phyloP scores from a whole-genome alignment of 1,284 basidiomycete species.

The Pascua guehoae region DNA sequence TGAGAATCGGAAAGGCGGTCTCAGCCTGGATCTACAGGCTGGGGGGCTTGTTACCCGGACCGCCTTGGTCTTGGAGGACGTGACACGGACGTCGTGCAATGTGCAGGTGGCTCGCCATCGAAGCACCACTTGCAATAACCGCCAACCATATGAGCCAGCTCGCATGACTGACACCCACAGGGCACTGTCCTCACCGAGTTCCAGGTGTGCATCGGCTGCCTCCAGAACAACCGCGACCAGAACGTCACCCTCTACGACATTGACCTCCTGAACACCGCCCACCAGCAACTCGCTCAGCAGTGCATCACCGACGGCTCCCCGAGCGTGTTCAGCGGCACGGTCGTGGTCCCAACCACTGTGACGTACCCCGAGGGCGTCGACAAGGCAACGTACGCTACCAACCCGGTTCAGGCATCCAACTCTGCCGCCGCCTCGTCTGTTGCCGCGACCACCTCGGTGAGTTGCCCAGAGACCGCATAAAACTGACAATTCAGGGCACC shows the following conservation, averaged over 20 bases:
- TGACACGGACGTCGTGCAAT: neutral
- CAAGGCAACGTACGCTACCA: slow-evolving; percentile 3
- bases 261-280: slow-evolving; percentile 15
- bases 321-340: slow-evolving; percentile 3
- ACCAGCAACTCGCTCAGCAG: slow-evolving; percentile 14
- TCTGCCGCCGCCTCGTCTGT: neutral
- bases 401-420: neutral
- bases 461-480: no score
- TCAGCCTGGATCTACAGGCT: no score
- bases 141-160: neutral
- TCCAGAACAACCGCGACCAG: slow-evolving; percentile 1
- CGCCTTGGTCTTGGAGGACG: no score
- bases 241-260: slow-evolving; percentile 3
- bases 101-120: neutral
- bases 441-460: no score
- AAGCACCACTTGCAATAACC: neutral
- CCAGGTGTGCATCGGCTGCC: slow-evolving; percentile 9
- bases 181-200: slow-evolving; percentile 9
- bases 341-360: slow-evolving; percentile 5
- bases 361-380: slow-evolving; percentile 8
- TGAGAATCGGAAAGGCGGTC: slow-evolving; percentile 1
- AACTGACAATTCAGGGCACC: no score
- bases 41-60: no score
- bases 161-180: neutral
- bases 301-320: slow-evolving; percentile 7